Conservation (phyloP, 805 yeast species). For the Ogataea trehaloabstinens region DNA sequence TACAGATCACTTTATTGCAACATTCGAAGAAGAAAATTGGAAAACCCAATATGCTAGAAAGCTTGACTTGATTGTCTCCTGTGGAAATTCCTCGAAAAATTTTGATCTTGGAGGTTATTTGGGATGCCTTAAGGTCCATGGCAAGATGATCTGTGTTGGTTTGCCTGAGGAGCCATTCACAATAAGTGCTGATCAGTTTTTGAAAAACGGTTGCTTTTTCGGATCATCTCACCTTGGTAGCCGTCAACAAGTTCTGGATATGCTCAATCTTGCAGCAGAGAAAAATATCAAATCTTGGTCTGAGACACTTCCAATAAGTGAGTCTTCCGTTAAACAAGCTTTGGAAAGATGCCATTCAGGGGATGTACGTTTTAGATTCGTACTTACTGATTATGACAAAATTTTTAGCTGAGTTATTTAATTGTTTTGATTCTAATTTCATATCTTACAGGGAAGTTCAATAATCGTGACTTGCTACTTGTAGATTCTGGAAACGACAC, state of each 20-base stretch:
- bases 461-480: too few relatives aligned
- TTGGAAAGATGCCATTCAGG: constrained; percentile 1
- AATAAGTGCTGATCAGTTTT: constrained; percentile 40
- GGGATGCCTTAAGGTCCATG: constrained; percentile 52
- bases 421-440: neutral
- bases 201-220: constrained; percentile 45
- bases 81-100: constrained; percentile 50
- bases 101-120: constrained; percentile 50
- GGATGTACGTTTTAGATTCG: neutral
- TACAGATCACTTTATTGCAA: constrained; percentile 54
- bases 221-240: constrained; percentile 64
- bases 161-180: constrained; percentile 52
- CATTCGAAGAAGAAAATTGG: constrained; percentile 38
- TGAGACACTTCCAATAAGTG: constrained; percentile 55
- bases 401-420: neutral
- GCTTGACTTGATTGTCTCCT: constrained; percentile 52
- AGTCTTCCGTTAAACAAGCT: constrained; percentile 43
- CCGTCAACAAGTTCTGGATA: constrained; percentile 60
- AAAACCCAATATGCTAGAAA: constrained; percentile 25
- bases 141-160: constrained; percentile 63
- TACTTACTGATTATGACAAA: neutral
- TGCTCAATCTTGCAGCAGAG: constrained; percentile 63
- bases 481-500: too few relatives aligned
- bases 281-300: constrained; percentile 60
- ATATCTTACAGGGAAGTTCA: too few relatives aligned